Evolutionary conservation across 2,329 filamentous ascomycete species (phyloP), one percentile per base, ranked within the genome.

Genomic region (Helminthosporium solani): DNA sequence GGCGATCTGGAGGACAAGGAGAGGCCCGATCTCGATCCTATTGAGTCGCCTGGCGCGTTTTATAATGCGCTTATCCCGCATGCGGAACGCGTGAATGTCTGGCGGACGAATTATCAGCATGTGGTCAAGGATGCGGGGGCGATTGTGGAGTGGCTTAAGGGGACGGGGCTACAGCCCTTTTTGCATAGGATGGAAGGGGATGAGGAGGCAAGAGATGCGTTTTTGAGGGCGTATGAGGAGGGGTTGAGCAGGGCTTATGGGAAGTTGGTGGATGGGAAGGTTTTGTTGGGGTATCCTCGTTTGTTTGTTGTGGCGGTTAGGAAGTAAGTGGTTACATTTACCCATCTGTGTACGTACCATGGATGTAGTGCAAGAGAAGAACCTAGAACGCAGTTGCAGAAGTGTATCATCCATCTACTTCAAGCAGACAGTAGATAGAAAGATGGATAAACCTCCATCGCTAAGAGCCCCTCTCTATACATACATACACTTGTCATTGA

Each of bases 131-230:
- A 69, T 18, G 78, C 78, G 16, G 50, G 63, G 11, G 76, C 71
- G 1, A 77, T 84, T 33, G 75, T 83, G 5, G 80, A 83, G 60
- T 84, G 81, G 81, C 76, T 84, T 2, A 78, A 76, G 52, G 77
- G 78, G 0, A 82, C 79, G 0, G 81, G 79, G 0, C 58, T 84
- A 53, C 70, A 74, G 53, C 81, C 81, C 0, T 84, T 74, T 53
- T 42, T 84, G 43, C 72, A 82, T 36, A 67, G 71, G 3, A 66
- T 84, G 30, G 61, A 65, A 1, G 34, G 15, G 21, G 63, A 67
- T 2, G 70, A 77, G 25, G 54, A 21, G 16, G 52, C 42, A 39
- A 73, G 66, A 47, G 61, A 70, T 8, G 70, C 38, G 1, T 84
- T 77, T 53, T 47, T 82, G 42, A 43, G 59, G 0, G 70, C 69